Percentiles rank a stretch among this genome's conserved stretches.
These are phyloP conservation scores for Arachis hypogaea DNA, from an alignment of 306 rosid genomes.

Conservation along the genomic window DNA sequence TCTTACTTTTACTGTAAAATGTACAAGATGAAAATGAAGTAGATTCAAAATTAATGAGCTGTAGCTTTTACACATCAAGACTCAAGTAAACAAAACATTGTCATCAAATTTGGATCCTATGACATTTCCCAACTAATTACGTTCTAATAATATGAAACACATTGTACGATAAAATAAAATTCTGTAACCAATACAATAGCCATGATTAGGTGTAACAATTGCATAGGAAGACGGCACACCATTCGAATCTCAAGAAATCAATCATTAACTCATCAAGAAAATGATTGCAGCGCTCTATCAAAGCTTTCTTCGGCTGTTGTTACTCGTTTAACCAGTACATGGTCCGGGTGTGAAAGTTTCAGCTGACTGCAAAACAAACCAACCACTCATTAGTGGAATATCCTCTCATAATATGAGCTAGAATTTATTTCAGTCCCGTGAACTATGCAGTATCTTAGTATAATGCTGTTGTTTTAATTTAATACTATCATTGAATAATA, in stretches of 20 bases:
- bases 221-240: slow-evolving; percentile 43
- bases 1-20: slow-evolving; percentile 24
- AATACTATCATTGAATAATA: not conserved
- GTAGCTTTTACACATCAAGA: slow-evolving; percentile 49
- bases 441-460: not conserved
- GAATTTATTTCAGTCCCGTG: not conserved
- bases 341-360: slow-evolving; percentile 89
- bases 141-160: slow-evolving; percentile 40
- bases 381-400: slow-evolving; percentile 3
- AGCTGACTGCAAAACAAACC: slow-evolving; percentile 78
- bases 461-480: not conserved
- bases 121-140: slow-evolving; percentile 47
- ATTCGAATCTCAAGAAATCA: slow-evolving; percentile 39
- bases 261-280: slow-evolving; percentile 53
- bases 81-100: slow-evolving; percentile 34
- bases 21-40: slow-evolving; percentile 35
- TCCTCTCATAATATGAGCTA: not conserved
- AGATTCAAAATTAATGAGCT: slow-evolving; percentile 28
- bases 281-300: slow-evolving; percentile 83
- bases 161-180: not conserved
- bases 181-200: slow-evolving; percentile 41
- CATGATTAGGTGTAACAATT: slow-evolving; percentile 36
- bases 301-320: slow-evolving; percentile 83
- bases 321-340: slow-evolving; percentile 76
- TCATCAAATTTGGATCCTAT: slow-evolving; percentile 44